Evolutionary conservation across 78 protist genomes (phyloP), one percentile per base, ranked within the genome.

Genomic region (Diacronema lutheri): DNA sequence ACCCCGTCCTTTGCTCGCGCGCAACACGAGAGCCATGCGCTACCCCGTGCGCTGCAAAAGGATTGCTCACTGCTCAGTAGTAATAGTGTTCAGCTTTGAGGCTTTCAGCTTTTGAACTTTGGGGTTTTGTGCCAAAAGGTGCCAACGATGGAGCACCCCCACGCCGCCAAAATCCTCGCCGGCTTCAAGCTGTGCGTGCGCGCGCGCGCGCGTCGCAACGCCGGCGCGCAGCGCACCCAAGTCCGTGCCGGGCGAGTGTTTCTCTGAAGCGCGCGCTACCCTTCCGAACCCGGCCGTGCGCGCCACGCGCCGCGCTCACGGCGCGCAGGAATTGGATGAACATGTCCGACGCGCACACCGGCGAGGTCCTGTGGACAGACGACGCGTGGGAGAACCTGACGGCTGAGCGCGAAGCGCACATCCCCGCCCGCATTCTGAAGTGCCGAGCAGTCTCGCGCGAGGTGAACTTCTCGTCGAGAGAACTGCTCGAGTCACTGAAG

Each of bases 381-480:
- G 26, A 64, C 0, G 38, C 0, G 35, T 38, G 38, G 57, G 16
- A 11, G 46, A 21, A 74, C 10, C 38, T 74, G 46, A 0, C 31
- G 38, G 25, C 62, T 2, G 64, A 41, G 23, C 61, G 61, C 25
- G 65, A 50, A 61, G 62, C 31, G 38, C 46, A 78, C 31, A 26
- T 38, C 40, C 61, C 64, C 21, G 61, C 44, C 25, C 31, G 23
- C 26, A 61, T 64, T 56, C 78, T 76, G 40, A 11, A n/a, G 4
- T 84, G 88, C 88, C 35, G 64, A 29, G 69, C 58, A 0, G 88
- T 84, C 9, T 71, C 88, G 25, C 66, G 88, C 33, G 88, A 84
- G 41, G 60, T 84, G 46, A 73, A 72, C 44, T 84, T 84, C 72
- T 38, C 81, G 7, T 72, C 88, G 13, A 72, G 33, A n/a, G 81